These are phyloP conservation scores for Rhododendron simsii DNA, from an alignment of 148 eudicot species.

Conservation along the genomic window DNA sequence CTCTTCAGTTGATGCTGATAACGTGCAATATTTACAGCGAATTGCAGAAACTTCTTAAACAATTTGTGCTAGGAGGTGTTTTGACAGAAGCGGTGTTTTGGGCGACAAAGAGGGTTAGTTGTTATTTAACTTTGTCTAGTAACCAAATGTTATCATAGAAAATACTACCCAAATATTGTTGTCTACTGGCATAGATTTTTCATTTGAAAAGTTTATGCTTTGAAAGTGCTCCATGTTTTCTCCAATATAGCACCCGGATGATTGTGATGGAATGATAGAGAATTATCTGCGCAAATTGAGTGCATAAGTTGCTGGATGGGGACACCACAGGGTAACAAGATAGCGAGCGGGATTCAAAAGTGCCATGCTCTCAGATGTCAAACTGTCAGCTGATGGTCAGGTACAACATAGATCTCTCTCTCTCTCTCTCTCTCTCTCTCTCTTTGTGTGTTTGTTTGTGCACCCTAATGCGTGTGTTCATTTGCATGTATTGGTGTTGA, in stretches of 20 bases:
- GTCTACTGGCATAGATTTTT: conserved; percentile 1
- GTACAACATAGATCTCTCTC: conserved; percentile 25
- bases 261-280: conserved; percentile 3
- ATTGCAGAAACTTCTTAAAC: conserved; percentile 79
- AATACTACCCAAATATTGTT: background rate
- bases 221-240: background rate
- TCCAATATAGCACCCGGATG: background rate
- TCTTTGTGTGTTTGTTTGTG: background rate
- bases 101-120: conserved; percentile 91
- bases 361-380: conserved; percentile 79
- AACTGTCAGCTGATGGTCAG: conserved; percentile 91
- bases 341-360: conserved; percentile 84
- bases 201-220: background rate
- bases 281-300: background rate
- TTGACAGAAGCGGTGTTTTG: conserved; percentile 92
- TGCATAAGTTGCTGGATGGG: conserved; percentile 81
- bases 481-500: background rate
- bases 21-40: conserved; percentile 49
- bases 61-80: conserved; percentile 65
- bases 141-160: background rate
- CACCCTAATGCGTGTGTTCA: background rate
- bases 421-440: conserved; percentile 11
- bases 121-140: background rate
- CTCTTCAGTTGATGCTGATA: conserved; percentile 10
- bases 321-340: conserved; percentile 39